Evolutionary conservation across 768 basidiomycete genomes (phyloP), one percentile per base, ranked within the genome.

Genomic region (Leccinum subtestaceum): DNA sequence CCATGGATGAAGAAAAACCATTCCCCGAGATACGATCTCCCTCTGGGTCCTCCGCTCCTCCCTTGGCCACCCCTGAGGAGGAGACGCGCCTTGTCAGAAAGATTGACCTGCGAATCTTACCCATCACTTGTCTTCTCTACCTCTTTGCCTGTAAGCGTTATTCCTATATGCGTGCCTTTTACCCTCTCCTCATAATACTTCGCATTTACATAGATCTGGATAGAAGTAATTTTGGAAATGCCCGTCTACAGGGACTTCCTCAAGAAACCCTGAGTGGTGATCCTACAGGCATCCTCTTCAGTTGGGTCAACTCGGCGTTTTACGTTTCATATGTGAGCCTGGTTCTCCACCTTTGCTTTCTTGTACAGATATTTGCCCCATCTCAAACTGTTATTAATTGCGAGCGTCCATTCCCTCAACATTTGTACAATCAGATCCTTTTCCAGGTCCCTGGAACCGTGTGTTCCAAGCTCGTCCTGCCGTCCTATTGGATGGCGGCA

Each of bases 141-240:
- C 81, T 91, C 23, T 89, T 84, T 66, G 87, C 88, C n/a, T 91
- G 89, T 88, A 56, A 67, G 86, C 43, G 21, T 52, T 8, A 2
- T 8, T 43, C 17, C 34, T 25, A 58, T 45, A 17, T 56, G 29
- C 17, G 19, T 34, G 5, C 12, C n/a, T 10, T 48, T 46, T 36
- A n/a, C 21, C 34, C 5, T 6, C 11, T 27, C 36, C 13, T 21
- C 50, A 63, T 32, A 25, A 12, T 31, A 21, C 7, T 47, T 25
- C 12, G 6, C 31, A 13, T 49, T 46, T 27, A 53, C 32, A 25
- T 25, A 75, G 72, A 84, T 68, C 74, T 93, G 59, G 91, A 92
- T 66, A 81, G 91, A 59, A 84, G 84, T 6, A 91, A 92, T 63
- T 70, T 91, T 38, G 90, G 90, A 9, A 92, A 92, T 69, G 91